Percentiles rank a stretch among this genome's conserved stretches.
Evolutionary conservation across 305 asterid species (phyloP).

Genomic region (Fraxinus albicans): DNA sequence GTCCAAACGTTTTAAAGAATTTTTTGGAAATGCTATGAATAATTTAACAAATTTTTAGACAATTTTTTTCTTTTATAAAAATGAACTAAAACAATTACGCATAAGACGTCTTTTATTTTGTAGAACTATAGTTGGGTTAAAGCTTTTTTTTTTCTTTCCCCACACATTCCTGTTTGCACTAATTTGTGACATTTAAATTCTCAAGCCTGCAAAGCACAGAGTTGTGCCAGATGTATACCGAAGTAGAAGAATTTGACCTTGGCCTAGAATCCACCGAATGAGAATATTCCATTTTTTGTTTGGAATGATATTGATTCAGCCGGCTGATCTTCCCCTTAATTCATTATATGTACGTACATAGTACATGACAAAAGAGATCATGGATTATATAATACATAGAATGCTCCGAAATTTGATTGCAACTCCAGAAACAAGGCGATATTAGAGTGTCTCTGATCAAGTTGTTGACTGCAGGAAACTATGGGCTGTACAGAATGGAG

Average conservation of each 20-base stretch:
- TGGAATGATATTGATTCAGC: conserved; percentile 13
- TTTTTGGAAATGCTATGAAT: too few relatives aligned
- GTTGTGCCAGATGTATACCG: conserved; percentile 30
- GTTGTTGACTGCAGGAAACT: conserved; percentile 43
- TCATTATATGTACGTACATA: background rate
- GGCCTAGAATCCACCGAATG: background rate
- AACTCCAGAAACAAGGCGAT: background rate
- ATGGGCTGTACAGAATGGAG: conserved; percentile 48
- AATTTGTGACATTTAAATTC: background rate
- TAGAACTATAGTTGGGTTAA: background rate
- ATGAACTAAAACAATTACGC: too few relatives aligned
- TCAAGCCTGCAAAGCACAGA: conserved; percentile 24
- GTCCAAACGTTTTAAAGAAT: background rate
- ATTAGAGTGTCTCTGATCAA: background rate
- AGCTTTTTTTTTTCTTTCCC: background rate
- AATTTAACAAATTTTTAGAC: too few relatives aligned
- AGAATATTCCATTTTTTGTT: background rate
- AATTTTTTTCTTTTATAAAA: too few relatives aligned
- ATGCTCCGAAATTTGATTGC: conserved; percentile 19
- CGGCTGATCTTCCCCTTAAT: conserved; percentile 20
- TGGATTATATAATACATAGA: conserved; percentile 1
- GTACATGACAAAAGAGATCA: background rate
- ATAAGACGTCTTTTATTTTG: background rate
- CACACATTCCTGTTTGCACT: background rate
- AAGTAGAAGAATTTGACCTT: conserved; percentile 2